phyloP scores from a whole-genome alignment of 345 rosid genomes.

The Lepidium africanum region DNA sequence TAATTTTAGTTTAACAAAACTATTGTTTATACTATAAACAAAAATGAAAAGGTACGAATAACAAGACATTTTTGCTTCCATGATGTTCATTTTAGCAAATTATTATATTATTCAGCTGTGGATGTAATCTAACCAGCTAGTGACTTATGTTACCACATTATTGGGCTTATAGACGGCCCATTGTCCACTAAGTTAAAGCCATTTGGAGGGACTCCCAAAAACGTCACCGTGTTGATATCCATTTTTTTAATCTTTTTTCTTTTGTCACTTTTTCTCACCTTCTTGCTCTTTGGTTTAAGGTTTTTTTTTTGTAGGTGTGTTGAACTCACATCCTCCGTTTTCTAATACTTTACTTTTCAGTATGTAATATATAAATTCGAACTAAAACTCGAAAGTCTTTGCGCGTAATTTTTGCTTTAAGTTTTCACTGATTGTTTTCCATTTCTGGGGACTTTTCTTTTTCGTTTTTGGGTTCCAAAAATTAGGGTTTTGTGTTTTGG shows the following conservation, averaged over 20 bases:
- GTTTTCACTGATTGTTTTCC: slow-evolving; percentile 2
- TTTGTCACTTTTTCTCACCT: too few relatives aligned
- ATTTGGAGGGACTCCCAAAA: too few relatives aligned
- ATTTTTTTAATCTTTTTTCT: too few relatives aligned
- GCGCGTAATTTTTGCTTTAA: slow-evolving; percentile 11
- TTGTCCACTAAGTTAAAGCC: neutral
- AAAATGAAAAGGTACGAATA: neutral
- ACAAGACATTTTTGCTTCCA: neutral
- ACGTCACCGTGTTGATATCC: too few relatives aligned
- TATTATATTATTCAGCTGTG: too few relatives aligned
- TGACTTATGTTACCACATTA: neutral
- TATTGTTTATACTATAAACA: neutral
- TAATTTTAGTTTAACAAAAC: too few relatives aligned
- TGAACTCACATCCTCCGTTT: neutral
- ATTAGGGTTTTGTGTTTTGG: slow-evolving; percentile 10
- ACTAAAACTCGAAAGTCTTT: slow-evolving; percentile 5
- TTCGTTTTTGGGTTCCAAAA: neutral
- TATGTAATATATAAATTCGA: neutral
- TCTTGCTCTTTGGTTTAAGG: too few relatives aligned
- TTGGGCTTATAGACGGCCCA: neutral
- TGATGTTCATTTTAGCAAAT: neutral
- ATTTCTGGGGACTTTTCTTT: neutral
- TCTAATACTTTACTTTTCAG: neutral
- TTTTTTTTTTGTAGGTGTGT: too few relatives aligned
- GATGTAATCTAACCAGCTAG: too few relatives aligned